A percentile compares a stretch with the other conserved stretches of the same genome.
These are phyloP conservation scores for Sclerotinia glacialis DNA, from an alignment of 2,329 filamentous ascomycete genomes.

Conservation along the genomic window DNA sequence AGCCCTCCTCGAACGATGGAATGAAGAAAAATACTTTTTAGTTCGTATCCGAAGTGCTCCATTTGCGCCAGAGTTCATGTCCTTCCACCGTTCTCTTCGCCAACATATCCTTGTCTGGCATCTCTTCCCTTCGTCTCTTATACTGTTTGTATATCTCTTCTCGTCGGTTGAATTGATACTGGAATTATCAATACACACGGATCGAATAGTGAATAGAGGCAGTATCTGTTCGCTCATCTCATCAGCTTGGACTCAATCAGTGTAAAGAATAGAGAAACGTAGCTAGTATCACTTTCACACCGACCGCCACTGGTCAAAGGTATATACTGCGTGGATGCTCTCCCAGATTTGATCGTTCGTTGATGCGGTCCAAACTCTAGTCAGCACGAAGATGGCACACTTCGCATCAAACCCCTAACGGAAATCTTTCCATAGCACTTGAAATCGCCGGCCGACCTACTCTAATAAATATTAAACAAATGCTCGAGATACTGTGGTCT, in stretches of 20 bases:
- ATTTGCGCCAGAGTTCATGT: background rate
- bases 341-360: background rate
- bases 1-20: background rate
- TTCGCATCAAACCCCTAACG: background rate
- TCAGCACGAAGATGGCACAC: background rate
- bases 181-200: background rate
- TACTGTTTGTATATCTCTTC: background rate
- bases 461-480: background rate
- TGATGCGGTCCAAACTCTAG: background rate
- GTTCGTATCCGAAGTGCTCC: background rate
- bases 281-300: background rate
- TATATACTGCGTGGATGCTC: background rate
- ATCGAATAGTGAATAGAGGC: background rate
- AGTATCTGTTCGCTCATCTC: background rate
- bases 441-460: background rate
- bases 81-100: background rate
- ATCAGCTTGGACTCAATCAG: background rate
- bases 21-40: background rate
- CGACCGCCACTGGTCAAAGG: background rate
- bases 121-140: background rate
- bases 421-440: background rate
- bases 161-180: background rate
- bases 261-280: background rate
- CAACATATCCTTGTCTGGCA: background rate
- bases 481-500: background rate